These are phyloP conservation scores for Fusarium beomiforme DNA, from an alignment of 2,329 filamentous ascomycete species.

Conservation along the genomic window DNA sequence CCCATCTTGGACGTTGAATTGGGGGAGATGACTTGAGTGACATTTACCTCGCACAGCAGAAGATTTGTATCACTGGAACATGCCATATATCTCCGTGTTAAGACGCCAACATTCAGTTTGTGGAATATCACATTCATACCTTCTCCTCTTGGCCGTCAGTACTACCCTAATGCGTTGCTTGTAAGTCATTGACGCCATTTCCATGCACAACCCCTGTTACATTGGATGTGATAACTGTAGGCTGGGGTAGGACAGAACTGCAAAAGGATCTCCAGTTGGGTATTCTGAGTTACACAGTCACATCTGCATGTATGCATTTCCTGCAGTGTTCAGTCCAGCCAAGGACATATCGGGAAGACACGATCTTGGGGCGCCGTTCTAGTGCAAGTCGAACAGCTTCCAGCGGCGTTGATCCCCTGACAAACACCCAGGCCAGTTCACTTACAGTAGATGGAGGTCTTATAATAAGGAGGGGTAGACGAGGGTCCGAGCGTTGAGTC, in stretches of 20 bases:
- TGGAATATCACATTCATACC: slow-evolving; percentile 10
- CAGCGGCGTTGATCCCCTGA: slow-evolving; percentile 20
- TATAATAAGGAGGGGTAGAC: slow-evolving; percentile 2
- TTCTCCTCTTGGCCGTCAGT: slow-evolving; percentile 13
- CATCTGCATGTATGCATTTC: slow-evolving; percentile 34
- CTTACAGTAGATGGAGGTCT: slow-evolving; percentile 8
- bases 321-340: slow-evolving; percentile 18
- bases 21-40: slow-evolving; percentile 16
- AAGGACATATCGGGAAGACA: slow-evolving; percentile 19
- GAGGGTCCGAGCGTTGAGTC: slow-evolving; percentile 25
- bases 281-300: slow-evolving; percentile 17
- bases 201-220: slow-evolving; percentile 23
- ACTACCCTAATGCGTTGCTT: slow-evolving; percentile 18
- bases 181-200: slow-evolving; percentile 24
- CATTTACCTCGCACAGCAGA: slow-evolving; percentile 16
- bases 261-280: not conserved
- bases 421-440: slow-evolving; percentile 1
- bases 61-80: slow-evolving; percentile 18
- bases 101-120: slow-evolving; percentile 10
- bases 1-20: slow-evolving; percentile 20
- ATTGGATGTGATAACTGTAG: not conserved
- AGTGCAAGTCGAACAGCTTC: slow-evolving; percentile 29
- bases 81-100: slow-evolving; percentile 32
- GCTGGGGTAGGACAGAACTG: not conserved
- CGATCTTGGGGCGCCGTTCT: slow-evolving; percentile 2